Base-by-base conservation (phyloP, 768 basidiomycete genomes). In the Suillus variegatus region DNA sequence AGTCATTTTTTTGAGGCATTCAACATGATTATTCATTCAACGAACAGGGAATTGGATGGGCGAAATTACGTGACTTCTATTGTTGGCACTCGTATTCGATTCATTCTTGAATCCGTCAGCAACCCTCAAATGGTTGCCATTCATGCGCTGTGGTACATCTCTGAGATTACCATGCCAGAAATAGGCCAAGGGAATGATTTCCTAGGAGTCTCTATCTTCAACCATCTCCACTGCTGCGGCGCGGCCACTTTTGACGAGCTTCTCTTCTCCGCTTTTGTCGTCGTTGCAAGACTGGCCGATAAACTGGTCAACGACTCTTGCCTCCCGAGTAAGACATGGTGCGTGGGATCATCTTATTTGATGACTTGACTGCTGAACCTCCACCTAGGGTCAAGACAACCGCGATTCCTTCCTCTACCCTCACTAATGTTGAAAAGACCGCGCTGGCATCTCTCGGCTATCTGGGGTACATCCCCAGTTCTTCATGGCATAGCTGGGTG, bases 281-380 rank as follows among this genome's bases (percentile, higher is more conserved):
- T 67, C 28, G 80, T 75, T 60, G 76, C 79, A 32, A 78, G 80
- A 74, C 70, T 78, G 58, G 67, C 73, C 7, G 77, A 78, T 52
- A 78, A 78, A 62, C 67, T 71, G 10, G 64, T 80, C 32, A 78
- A 78, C 16, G 79, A 78, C 32, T 58, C 58, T 41, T 68, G 72
- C 4, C 74, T 78, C 60, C 64, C 76, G 20, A 67, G 72, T n/a
- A 78, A 64, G 25, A 65, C 66, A 40, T 78, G 77, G 77, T 80
- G 22, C n/a, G 73, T 66, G 28, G 18, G 25, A 36, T 58, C 25
- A 4, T 6, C 1, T 32, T 40, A 38, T 18, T 41, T 25, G 46
- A 13, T 8, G 12, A 38, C 20, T 25, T 22, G 12, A 28, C 25
- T 6, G 12, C 41, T 64, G 43, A 64, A n/a, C 18, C 20, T 25